Evolutionary conservation across 2,329 filamentous ascomycete species (phyloP).

Genomic region (Penicillium sclerotiorum): DNA sequence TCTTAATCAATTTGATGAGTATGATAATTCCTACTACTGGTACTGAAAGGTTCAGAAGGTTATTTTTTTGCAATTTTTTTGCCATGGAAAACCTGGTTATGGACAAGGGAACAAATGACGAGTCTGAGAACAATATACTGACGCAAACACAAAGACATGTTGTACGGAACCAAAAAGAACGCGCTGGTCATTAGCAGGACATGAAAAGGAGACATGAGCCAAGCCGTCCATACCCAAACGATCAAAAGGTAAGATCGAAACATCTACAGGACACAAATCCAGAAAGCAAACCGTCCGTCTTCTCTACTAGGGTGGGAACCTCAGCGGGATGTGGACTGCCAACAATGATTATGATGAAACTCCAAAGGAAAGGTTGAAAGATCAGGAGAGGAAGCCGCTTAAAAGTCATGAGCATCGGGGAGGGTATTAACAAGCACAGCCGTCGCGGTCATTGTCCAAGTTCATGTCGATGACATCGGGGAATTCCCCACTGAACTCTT

Average conservation of each 20-base stretch:
- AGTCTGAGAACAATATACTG: slow-evolving; percentile 1
- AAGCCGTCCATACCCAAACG: neutral
- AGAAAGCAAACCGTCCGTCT: slow-evolving; percentile 11
- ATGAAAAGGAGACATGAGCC: neutral
- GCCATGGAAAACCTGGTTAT: neutral
- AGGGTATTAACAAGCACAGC: slow-evolving; percentile 78
- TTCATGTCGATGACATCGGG: slow-evolving; percentile 98
- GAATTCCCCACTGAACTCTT: slow-evolving; percentile 97
- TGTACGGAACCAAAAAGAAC: neutral
- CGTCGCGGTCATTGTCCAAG: slow-evolving; percentile 88
- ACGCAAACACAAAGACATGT: neutral
- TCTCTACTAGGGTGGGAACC: slow-evolving; percentile 18
- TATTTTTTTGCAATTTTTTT: neutral
- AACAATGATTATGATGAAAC: slow-evolving; percentile 12
- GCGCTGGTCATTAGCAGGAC: slow-evolving; percentile 1
- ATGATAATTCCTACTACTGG: neutral
- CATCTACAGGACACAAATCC: slow-evolving; percentile 15
- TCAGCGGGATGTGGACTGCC: slow-evolving; percentile 13
- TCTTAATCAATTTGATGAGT: too few relatives aligned
- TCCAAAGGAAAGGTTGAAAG: slow-evolving; percentile 19
- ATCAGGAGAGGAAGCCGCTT: slow-evolving; percentile 25
- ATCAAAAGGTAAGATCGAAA: slow-evolving; percentile 1
- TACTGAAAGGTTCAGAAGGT: neutral
- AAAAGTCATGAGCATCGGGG: slow-evolving; percentile 28
- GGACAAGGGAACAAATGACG: neutral